Evolutionary conservation across 345 rosid species (phyloP).

Genomic region (Turritis glabra): DNA sequence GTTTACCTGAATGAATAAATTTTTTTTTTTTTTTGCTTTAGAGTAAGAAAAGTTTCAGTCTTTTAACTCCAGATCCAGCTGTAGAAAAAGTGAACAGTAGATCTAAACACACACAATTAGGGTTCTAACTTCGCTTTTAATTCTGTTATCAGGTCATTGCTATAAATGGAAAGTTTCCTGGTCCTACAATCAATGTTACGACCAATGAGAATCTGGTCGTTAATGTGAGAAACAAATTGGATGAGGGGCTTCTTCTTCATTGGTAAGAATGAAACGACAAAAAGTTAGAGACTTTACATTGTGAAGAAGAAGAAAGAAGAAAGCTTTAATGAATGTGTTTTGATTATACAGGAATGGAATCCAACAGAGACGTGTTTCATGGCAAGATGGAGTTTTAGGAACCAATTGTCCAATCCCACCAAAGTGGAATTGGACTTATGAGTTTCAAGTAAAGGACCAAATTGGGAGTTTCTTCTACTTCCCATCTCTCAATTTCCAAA

Average conservation of each 20-base stretch:
- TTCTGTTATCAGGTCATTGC: conserved; percentile 80
- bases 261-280: conserved; percentile 51
- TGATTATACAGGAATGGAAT: conserved; percentile 65
- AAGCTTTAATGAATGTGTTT: conserved; percentile 2
- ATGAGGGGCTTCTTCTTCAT: conserved; percentile 78
- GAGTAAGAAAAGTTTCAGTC: conserved; percentile 37
- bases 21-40: neutral
- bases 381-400: conserved; percentile 98
- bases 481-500: conserved; percentile 95
- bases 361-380: conserved; percentile 92
- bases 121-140: conserved; percentile 18
- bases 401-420: conserved; percentile 98
- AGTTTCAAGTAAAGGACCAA: conserved; percentile 99
- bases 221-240: conserved; percentile 88
- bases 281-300: neutral
- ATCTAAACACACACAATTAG: conserved; percentile 41
- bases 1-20: conserved; percentile 20
- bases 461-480: conserved; percentile 98
- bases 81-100: conserved; percentile 35
- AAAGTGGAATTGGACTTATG: conserved; percentile 99
- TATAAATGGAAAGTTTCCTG: conserved; percentile 85
- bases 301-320: neutral
- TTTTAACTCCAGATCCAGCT: conserved; percentile 35
- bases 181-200: conserved; percentile 86
- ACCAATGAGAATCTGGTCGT: conserved; percentile 84